Conservation (phyloP, 306 rosid genomes). For the Castanospermum australe region DNA sequence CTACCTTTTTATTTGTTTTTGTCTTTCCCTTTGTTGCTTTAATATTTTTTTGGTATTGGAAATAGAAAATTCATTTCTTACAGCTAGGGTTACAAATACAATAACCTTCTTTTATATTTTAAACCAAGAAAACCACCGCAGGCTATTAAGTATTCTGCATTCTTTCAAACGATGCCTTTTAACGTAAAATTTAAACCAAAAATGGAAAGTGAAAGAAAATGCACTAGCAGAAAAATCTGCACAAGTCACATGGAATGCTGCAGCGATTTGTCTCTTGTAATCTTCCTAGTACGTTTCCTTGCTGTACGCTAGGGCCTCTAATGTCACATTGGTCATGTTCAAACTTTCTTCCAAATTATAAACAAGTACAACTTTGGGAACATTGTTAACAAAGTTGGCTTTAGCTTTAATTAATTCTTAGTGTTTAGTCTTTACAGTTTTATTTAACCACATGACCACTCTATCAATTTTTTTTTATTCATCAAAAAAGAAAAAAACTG, state of each 20-base stretch:
- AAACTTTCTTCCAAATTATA: background rate
- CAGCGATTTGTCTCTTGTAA: conserved; percentile 7
- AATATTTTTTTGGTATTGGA: background rate
- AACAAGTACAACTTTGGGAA: conserved; percentile 16
- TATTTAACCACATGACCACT: conserved; percentile 7
- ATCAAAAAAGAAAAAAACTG: background rate
- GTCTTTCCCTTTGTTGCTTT: background rate
- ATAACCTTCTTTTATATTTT: conserved; percentile 8
- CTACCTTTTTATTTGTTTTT: background rate
- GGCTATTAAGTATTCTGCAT: conserved; percentile 8
- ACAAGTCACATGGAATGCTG: conserved; percentile 35
- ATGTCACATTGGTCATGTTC: background rate
- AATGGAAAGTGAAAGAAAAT: conserved; percentile 16
- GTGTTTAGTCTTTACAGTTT: background rate
- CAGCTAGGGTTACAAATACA: background rate
- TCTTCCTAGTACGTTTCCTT: background rate
- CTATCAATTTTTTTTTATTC: background rate
- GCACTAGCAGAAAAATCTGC: conserved; percentile 15
- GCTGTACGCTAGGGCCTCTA: background rate
- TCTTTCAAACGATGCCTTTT: conserved; percentile 30
- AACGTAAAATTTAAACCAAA: background rate
- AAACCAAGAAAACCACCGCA: conserved; percentile 12
- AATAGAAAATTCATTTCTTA: background rate
- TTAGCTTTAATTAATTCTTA: background rate
- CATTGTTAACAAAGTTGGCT: background rate